Evolutionary conservation across 352 stramenopile genomes (phyloP).

Genomic region (Pythium rishiriense): DNA sequence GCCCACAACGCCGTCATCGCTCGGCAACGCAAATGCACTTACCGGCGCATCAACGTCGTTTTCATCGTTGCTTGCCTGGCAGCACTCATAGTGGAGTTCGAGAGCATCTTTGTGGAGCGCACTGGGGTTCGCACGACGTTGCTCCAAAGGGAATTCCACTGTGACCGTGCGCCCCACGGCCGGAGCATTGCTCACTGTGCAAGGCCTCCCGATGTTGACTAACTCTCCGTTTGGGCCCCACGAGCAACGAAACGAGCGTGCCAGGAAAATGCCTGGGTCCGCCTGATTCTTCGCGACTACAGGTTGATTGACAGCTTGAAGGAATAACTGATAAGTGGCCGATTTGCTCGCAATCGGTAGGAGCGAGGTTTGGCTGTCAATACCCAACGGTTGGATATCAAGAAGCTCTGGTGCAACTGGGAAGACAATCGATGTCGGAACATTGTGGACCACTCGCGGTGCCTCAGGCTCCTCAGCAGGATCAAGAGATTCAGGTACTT

Average conservation of each 20-base stretch:
- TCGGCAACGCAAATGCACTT: slow-evolving; percentile 47
- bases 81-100: slow-evolving; percentile 58
- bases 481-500: not conserved
- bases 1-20: slow-evolving; percentile 45
- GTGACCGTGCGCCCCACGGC: slow-evolving; percentile 15
- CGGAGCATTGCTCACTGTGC: slow-evolving; percentile 7
- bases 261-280: slow-evolving; percentile 73
- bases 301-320: slow-evolving; percentile 35
- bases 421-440: slow-evolving; percentile 27
- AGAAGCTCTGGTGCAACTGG: slow-evolving; percentile 9
- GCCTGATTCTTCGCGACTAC: slow-evolving; percentile 48
- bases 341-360: slow-evolving; percentile 45
- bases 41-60: slow-evolving; percentile 19
- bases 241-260: slow-evolving; percentile 78
- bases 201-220: slow-evolving; percentile 43
- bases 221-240: slow-evolving; percentile 79
- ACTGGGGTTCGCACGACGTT: slow-evolving; percentile 14
- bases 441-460: slow-evolving; percentile 9
- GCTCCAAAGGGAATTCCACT: slow-evolving; percentile 22
- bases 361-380: slow-evolving; percentile 33
- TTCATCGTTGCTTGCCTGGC: slow-evolving; percentile 22
- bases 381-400: slow-evolving; percentile 34
- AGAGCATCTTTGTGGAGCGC: slow-evolving; percentile 50
- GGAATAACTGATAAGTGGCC: slow-evolving; percentile 71
- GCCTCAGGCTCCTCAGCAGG: slow-evolving; percentile 6